These are phyloP conservation scores for Backusella tarrabulga DNA, from an alignment of 192 early-diverging fungal genomes.

Conservation along the genomic window DNA sequence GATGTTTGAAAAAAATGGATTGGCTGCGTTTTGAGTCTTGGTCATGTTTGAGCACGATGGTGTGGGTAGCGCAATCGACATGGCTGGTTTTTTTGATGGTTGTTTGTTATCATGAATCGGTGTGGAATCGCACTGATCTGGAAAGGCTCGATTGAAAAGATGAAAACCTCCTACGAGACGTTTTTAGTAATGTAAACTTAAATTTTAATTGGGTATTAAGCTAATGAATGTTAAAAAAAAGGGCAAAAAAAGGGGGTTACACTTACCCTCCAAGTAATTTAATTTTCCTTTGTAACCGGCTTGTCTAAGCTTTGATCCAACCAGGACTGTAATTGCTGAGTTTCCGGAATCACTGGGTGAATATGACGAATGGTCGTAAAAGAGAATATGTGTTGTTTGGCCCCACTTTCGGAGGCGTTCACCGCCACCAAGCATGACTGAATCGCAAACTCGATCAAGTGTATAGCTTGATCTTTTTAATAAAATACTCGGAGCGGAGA, in stretches of 20 bases:
- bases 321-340: background rate
- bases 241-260: background rate
- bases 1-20: slow-evolving; percentile 55
- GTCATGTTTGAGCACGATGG: slow-evolving; percentile 17
- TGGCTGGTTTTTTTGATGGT: background rate
- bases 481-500: slow-evolving; percentile 67
- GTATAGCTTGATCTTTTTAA: slow-evolving; percentile 59
- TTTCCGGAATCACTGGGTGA: slow-evolving; percentile 21
- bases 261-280: slow-evolving; percentile 44
- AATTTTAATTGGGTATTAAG: background rate
- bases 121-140: slow-evolving; percentile 28
- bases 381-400: slow-evolving; percentile 53
- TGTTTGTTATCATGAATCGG: background rate
- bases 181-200: background rate
- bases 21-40: slow-evolving; percentile 37
- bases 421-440: slow-evolving; percentile 16
- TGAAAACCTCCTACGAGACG: slow-evolving; percentile 42
- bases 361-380: slow-evolving; percentile 62
- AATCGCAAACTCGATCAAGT: slow-evolving; percentile 56
- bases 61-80: slow-evolving; percentile 23
- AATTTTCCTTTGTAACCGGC: slow-evolving; percentile 43
- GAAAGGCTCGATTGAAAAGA: slow-evolving; percentile 22
- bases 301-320: slow-evolving; percentile 53
- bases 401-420: slow-evolving; percentile 49
- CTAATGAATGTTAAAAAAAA: background rate